Conservation (phyloP, 768 basidiomycete species). For the Kwoniella sp. region DNA sequence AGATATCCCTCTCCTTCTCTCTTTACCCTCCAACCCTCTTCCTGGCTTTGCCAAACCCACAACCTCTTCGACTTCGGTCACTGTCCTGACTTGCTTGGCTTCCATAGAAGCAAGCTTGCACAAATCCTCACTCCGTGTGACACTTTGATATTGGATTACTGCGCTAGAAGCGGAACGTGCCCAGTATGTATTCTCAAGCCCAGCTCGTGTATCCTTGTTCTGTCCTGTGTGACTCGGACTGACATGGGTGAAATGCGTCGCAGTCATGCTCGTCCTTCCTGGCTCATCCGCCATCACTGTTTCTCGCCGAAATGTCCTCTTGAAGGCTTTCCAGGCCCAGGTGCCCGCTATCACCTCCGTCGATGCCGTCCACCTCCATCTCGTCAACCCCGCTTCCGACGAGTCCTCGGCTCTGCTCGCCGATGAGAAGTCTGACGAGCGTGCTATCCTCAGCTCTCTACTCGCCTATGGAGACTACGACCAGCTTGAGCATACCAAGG, state of each 20-base stretch:
- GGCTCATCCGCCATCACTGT: constrained; percentile 77
- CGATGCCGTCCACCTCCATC: constrained; percentile 83
- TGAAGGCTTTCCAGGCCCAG: constrained; percentile 64
- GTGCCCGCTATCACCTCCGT: constrained; percentile 66
- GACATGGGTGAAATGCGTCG: too few species aligned
- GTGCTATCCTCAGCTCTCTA: constrained; percentile 68
- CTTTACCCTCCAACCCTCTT: background rate
- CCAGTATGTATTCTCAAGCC: too few species aligned
- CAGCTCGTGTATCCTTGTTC: too few species aligned
- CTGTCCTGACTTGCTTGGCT: background rate
- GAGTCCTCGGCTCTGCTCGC: constrained; percentile 61
- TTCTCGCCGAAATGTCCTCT: constrained; percentile 70
- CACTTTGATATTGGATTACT: background rate
- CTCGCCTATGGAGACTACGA: constrained; percentile 81
- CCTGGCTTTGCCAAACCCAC: constrained; percentile 2
- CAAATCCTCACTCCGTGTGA: background rate
- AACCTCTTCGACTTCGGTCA: constrained; percentile 1
- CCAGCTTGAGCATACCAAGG: constrained; percentile 38
- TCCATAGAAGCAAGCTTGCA: constrained; percentile 1
- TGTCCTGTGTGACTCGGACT: too few species aligned
- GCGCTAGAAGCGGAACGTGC: background rate
- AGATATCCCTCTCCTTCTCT: background rate
- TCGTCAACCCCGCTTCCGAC: constrained; percentile 67
- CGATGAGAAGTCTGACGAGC: constrained; percentile 59
- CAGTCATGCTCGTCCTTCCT: constrained; percentile 71